Conservation (phyloP, 2,329 filamentous ascomycete species). For the Chaetomium sp. region DNA sequence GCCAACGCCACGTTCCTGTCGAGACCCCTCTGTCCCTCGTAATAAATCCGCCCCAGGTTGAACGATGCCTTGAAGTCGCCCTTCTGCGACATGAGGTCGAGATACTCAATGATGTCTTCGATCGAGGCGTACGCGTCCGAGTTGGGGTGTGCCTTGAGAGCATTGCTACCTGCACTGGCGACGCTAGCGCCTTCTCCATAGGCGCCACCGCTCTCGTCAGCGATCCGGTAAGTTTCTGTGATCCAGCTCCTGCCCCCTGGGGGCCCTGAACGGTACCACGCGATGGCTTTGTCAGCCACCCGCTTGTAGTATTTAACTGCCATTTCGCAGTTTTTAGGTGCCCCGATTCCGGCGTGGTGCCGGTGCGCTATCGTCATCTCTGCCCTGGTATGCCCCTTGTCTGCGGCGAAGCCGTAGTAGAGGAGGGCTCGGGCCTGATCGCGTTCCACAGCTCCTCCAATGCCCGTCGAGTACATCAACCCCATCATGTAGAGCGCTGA, state of each 20-base stretch:
- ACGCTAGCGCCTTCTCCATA: constrained; percentile 95
- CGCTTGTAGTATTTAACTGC: constrained; percentile 88
- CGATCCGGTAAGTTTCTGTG: constrained; percentile 78
- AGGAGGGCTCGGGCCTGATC: constrained; percentile 91
- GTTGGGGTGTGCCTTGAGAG: constrained; percentile 69
- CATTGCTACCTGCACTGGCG: constrained; percentile 82
- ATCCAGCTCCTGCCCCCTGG: constrained; percentile 81
- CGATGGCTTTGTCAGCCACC: constrained; percentile 90
- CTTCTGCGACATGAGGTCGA: constrained; percentile 87
- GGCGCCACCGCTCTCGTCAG: constrained; percentile 87
- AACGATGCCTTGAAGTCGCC: constrained; percentile 87
- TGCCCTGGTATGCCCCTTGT: constrained; percentile 77
- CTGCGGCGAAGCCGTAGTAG: constrained; percentile 92
- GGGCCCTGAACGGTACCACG: constrained; percentile 84
- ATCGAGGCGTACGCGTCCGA: constrained; percentile 83
- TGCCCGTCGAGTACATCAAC: constrained; percentile 91
- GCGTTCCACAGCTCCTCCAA: constrained; percentile 76
- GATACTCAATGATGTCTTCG: constrained; percentile 91
- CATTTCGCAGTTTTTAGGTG: constrained; percentile 80
- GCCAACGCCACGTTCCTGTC: constrained; percentile 73
- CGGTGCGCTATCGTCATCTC: constrained; percentile 94
- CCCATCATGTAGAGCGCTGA: constrained; percentile 96
- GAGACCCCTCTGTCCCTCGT: constrained; percentile 78
- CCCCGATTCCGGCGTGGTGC: constrained; percentile 81
- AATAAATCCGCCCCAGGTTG: constrained; percentile 81